Conservation (phyloP, 2,329 filamentous ascomycete species). For the Sporothrix pseudoabietina region DNA sequence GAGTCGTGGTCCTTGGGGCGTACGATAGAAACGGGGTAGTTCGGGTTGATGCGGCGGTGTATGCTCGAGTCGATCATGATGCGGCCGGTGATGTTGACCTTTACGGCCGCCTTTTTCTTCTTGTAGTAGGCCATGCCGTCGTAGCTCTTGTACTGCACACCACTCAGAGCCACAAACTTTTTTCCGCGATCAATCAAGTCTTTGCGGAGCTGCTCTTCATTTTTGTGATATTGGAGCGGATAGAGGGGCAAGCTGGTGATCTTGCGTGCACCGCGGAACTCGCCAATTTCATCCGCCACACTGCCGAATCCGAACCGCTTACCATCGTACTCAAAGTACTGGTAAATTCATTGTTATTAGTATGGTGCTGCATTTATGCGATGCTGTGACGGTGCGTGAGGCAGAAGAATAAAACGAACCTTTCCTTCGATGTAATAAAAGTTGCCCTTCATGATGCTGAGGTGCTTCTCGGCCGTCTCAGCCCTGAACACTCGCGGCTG, state of each 20-base stretch:
- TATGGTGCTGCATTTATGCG: no score
- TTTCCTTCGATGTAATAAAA: slow-evolving; percentile 76
- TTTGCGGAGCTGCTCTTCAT: slow-evolving; percentile 64
- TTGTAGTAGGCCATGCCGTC: slow-evolving; percentile 85
- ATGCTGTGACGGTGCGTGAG: neutral
- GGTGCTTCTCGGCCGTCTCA: slow-evolving; percentile 71
- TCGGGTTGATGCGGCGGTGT: slow-evolving; percentile 82
- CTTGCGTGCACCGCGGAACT: slow-evolving; percentile 79
- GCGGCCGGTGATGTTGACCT: slow-evolving; percentile 82
- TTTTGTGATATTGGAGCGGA: slow-evolving; percentile 77
- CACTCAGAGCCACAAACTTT: slow-evolving; percentile 78
- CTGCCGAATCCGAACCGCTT: slow-evolving; percentile 79
- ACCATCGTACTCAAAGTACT: slow-evolving; percentile 85
- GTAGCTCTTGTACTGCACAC: slow-evolving; percentile 80
- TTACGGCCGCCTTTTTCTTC: slow-evolving; percentile 72
- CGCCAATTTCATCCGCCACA: slow-evolving; percentile 67
- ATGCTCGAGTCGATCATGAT: slow-evolving; percentile 86
- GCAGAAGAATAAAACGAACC: slow-evolving; percentile 36
- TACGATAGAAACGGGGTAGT: slow-evolving; percentile 76
- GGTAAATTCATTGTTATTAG: slow-evolving; percentile 28
- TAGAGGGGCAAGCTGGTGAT: slow-evolving; percentile 78
- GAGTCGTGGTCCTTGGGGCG: slow-evolving; percentile 70
- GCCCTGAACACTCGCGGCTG: slow-evolving; percentile 83
- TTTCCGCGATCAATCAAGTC: slow-evolving; percentile 78
- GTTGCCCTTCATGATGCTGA: slow-evolving; percentile 68